Evolutionary conservation across 2,329 filamentous ascomycete genomes (phyloP).

Genomic region (Grosmannia clavigera): DNA sequence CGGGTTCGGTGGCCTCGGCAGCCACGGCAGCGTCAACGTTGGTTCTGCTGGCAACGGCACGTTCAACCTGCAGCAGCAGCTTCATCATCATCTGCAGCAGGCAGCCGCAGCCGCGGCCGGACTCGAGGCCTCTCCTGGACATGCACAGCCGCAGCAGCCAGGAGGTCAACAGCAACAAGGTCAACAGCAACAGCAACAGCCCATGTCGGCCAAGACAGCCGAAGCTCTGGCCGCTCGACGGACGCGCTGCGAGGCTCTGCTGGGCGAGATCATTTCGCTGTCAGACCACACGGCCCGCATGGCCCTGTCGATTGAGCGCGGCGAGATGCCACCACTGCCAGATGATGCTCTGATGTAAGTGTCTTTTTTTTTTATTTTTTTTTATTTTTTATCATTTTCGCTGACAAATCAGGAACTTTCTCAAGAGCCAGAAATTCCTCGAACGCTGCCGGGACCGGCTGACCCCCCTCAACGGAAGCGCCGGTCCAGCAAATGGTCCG

Average conservation of each 20-base stretch:
- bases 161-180: background rate
- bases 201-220: constrained; percentile 7
- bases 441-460: constrained; percentile 13
- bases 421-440: constrained; percentile 12
- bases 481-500: background rate
- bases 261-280: constrained; percentile 26
- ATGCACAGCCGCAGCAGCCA: background rate
- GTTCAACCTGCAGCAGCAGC: background rate
- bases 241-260: constrained; percentile 19
- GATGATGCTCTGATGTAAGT: constrained; percentile 10
- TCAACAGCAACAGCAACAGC: background rate
- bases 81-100: background rate
- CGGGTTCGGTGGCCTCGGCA: too few relatives aligned
- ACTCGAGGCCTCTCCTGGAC: background rate
- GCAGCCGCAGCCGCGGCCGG: background rate
- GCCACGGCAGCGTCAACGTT: background rate
- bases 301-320: constrained; percentile 21
- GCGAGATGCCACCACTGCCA: constrained; percentile 12
- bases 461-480: background rate
- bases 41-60: background rate
- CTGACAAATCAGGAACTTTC: constrained; percentile 7
- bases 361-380: background rate
- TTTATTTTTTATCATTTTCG: background rate
- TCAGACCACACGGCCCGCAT: constrained; percentile 30
- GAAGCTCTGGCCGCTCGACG: constrained; percentile 9